Base-by-base conservation (phyloP, 495 filamentous ascomycete species). In the Peziza echinospora region DNA sequence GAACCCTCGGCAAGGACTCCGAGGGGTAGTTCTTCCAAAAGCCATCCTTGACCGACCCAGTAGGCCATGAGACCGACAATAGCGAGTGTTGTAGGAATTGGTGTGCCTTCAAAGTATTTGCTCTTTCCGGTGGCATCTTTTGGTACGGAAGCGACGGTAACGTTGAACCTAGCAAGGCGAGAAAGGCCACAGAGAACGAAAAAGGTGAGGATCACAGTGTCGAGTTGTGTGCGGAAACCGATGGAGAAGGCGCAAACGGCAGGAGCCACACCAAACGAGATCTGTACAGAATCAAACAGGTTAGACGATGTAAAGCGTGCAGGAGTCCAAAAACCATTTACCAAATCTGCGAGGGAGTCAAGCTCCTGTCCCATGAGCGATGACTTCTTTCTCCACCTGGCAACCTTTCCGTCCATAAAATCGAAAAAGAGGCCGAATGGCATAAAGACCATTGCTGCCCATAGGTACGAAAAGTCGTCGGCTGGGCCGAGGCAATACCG, bases 331-430 rank as follows among this genome's bases (percentile, higher is more conserved):
- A 5, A 5, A 10, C 16, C 25, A 50, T 66, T 26, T 80, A 96
- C 89, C 66, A 97, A 60, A 62, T 97, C 89, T 34, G 89, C 89
- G 34, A 97, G 68, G n/a, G 87, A 94, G 64, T 97, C 89, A 34
- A 97, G 68, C 64, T 96, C 89, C 63, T 96, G 89, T 3, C 89
- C 89, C 89, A 97, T 96, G 57, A 96, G 66, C 47, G 80, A 86
- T 50, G 82, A 84, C 73, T 94, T 96, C 63, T 82, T 77, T 56
- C 91, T 71, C 91, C 89, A 96, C 45, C 89, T 67, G 49, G 89
- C 89, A 34, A 97, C 85, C 55, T 82, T 89, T 52, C 89, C 89
- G 62, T 97, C 89, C 77, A 96, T 84, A 58, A 93, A 93, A 61
- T 97, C 89, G 63, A 97, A 97, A 67, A 94, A 94, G 3, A 96